These are phyloP conservation scores for Thermoascus crustaceus DNA, from an alignment of 2,329 filamentous ascomycete species.

Conservation along the genomic window DNA sequence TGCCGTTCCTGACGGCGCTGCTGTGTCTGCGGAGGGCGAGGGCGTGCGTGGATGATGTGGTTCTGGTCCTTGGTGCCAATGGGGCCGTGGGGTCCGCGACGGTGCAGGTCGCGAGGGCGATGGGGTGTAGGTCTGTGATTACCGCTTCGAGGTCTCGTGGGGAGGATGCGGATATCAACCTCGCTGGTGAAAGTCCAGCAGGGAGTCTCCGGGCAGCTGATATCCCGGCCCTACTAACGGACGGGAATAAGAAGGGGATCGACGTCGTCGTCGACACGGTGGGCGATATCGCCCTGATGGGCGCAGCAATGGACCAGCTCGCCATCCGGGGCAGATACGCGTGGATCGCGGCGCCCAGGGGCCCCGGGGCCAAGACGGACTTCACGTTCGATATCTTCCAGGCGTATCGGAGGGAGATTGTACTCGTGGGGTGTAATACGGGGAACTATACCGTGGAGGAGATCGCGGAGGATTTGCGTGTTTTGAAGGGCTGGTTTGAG, in stretches of 20 bases:
- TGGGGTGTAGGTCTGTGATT: conserved; percentile 18
- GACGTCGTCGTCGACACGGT: conserved; percentile 21
- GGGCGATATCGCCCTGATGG: conserved; percentile 19
- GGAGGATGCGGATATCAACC: conserved; percentile 14
- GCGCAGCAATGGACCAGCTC: conserved; percentile 15
- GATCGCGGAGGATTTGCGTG: conserved; percentile 8
- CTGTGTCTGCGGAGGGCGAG: conserved; percentile 14
- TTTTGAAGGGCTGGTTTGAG: conserved; percentile 10
- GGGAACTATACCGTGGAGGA: conserved; percentile 8
- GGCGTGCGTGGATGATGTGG: conserved; percentile 15
- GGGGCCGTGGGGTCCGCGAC: conserved; percentile 21
- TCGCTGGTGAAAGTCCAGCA: no score
- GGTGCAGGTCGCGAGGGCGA: conserved; percentile 15
- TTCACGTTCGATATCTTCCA: conserved; percentile 13
- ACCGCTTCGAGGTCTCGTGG: conserved; percentile 13
- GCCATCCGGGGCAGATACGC: conserved; percentile 16
- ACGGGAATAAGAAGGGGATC: conserved; percentile 10
- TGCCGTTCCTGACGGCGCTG: conserved; percentile 19
- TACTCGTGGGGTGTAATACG: conserved; percentile 14
- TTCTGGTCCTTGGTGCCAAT: conserved; percentile 21
- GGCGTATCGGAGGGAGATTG: conserved; percentile 14
- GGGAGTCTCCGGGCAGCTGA: no score
- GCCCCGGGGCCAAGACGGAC: conserved; percentile 4
- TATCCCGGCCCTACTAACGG: conserved; percentile 6
- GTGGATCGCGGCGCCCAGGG: background rate